phyloP scores from a whole-genome alignment of 176 grass and related monocot species.

The Musa itinerans region DNA sequence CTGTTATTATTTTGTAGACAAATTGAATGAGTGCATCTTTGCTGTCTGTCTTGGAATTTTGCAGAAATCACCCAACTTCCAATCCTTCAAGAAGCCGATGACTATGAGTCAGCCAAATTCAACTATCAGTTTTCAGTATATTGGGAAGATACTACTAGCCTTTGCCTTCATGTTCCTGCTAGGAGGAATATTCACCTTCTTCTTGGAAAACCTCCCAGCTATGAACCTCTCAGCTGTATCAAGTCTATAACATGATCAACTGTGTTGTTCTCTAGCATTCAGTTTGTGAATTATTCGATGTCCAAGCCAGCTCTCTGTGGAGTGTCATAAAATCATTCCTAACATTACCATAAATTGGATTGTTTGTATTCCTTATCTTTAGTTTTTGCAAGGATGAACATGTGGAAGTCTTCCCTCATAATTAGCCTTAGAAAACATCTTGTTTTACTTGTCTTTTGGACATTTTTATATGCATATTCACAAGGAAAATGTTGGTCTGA shows the following conservation, averaged over 20 bases:
- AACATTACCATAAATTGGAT: too few relatives aligned
- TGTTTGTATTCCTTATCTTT: too few relatives aligned
- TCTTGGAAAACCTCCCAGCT: conserved; percentile 61
- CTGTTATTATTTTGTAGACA: not conserved
- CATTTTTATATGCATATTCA: too few relatives aligned
- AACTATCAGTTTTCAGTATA: conserved; percentile 23
- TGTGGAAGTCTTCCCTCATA: too few relatives aligned
- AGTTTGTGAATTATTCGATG: not conserved
- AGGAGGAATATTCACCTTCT: conserved; percentile 52
- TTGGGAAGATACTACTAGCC: conserved; percentile 50
- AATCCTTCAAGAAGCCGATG: conserved; percentile 15
- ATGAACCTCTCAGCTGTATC: conserved; percentile 19
- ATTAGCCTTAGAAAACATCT: too few relatives aligned
- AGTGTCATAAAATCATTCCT: too few relatives aligned
- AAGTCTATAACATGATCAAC: not conserved
- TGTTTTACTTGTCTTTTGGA: too few relatives aligned
- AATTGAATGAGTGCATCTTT: conserved; percentile 1
- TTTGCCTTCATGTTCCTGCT: conserved; percentile 72
- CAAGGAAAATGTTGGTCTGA: too few relatives aligned
- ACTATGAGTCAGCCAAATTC: not conserved
- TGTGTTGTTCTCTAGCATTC: not conserved
- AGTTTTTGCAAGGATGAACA: too few relatives aligned
- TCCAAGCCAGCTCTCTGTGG: too few relatives aligned
- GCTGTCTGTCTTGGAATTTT: not conserved
- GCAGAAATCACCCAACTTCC: conserved; percentile 32